Conservation (phyloP, 345 rosid species). For the Trapa incisa region DNA sequence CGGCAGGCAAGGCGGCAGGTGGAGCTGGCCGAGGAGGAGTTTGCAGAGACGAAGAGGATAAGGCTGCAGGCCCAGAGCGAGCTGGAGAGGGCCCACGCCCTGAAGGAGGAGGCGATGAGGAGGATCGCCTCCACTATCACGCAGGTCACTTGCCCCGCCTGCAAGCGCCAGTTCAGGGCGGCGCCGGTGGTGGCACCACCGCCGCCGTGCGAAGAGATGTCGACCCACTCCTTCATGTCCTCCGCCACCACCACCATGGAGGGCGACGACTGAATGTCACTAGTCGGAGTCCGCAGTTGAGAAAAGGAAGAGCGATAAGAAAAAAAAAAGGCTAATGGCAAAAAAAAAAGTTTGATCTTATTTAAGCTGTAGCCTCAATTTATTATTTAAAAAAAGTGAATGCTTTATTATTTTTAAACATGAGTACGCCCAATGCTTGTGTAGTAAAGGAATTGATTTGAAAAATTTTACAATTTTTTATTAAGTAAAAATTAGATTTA, state of each 20-base stretch:
- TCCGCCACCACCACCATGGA: constrained; percentile 31
- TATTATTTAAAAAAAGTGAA: no score
- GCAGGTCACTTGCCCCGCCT: constrained; percentile 70
- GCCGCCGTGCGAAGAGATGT: constrained; percentile 18
- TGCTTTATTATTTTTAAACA: no score
- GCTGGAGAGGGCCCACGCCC: constrained; percentile 44
- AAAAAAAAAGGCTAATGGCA: no score
- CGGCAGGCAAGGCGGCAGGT: constrained; percentile 53
- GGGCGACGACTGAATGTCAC: constrained; percentile 1
- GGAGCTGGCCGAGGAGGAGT: constrained; percentile 72
- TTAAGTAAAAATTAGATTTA: no score
- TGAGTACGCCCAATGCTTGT: no score
- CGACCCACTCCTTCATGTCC: constrained; percentile 35
- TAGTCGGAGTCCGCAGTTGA: not conserved
- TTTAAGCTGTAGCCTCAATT: no score
- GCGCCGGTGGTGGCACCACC: not conserved
- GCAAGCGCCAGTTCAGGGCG: constrained; percentile 47
- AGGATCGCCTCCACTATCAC: constrained; percentile 49
- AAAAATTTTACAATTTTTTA: no score
- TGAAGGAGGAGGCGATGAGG: constrained; percentile 55
- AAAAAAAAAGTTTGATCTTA: no score
- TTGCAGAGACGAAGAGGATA: constrained; percentile 59
- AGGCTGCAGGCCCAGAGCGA: constrained; percentile 69
- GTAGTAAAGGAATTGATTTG: no score
- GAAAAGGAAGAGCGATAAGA: not conserved